A percentile compares a stretch with the other conserved stretches of the same genome.
phyloP scores from a whole-genome alignment of 345 rosid genomes.

The Orychophragmus violaceus region DNA sequence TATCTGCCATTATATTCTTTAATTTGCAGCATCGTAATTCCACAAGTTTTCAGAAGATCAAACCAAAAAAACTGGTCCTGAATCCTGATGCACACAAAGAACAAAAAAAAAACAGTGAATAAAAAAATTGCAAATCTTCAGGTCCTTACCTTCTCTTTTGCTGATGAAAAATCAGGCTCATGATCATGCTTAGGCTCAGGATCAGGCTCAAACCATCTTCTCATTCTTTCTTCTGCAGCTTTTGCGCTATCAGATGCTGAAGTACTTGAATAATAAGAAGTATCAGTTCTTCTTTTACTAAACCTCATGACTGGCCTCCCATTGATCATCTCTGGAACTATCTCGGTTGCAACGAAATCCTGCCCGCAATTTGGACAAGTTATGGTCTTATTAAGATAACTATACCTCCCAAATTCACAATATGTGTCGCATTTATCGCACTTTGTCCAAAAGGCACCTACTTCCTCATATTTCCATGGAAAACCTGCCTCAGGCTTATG shows the following conservation, averaged over 20 bases:
- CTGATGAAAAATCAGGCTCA: background rate
- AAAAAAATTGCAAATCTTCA: background rate
- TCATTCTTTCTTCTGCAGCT: background rate
- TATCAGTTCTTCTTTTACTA: background rate
- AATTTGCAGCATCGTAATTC: background rate
- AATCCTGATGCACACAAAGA: background rate
- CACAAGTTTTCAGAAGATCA: background rate
- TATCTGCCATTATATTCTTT: background rate
- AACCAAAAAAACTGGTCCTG: background rate
- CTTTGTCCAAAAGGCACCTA: conserved; percentile 63
- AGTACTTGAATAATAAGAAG: background rate
- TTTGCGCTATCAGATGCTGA: background rate
- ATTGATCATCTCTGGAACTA: background rate
- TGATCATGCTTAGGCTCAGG: background rate
- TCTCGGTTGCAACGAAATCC: conserved; percentile 59
- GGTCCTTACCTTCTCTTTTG: background rate
- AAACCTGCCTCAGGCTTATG: background rate
- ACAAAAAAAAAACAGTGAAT: background rate
- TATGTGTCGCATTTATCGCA: conserved; percentile 69
- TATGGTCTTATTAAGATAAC: conserved; percentile 53
- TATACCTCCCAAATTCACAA: conserved; percentile 44
- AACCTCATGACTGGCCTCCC: conserved; percentile 9
- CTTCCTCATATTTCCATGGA: conserved; percentile 23
- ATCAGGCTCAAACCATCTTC: background rate
- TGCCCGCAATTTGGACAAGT: conserved; percentile 57